Evolutionary conservation across 805 yeast genomes (phyloP).

Genomic region (Candida pseudofarinosa): DNA sequence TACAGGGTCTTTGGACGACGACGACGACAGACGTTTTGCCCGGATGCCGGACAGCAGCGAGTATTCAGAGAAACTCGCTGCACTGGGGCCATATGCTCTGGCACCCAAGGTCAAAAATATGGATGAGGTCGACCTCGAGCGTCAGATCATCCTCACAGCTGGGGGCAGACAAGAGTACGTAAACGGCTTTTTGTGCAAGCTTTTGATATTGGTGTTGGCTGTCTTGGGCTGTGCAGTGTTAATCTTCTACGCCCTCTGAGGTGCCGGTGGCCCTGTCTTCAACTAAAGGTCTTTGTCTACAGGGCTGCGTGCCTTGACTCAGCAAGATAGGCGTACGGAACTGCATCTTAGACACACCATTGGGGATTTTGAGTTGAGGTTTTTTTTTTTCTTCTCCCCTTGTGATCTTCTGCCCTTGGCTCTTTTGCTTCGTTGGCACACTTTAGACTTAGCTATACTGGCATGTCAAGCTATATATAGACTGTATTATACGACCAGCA

Average conservation of each 20-base stretch:
- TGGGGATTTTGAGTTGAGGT: conserved; percentile 1
- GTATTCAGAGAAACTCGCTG: neutral
- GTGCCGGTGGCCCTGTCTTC: too few species aligned
- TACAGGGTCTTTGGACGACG: conserved; percentile 11
- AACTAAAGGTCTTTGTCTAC: too few species aligned
- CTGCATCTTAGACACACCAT: neutral
- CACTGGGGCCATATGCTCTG: neutral
- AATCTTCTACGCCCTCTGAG: conserved; percentile 32
- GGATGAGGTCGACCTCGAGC: conserved; percentile 33
- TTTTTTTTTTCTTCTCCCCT: neutral
- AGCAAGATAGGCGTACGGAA: neutral
- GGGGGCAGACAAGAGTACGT: conserved; percentile 35
- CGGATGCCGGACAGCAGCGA: neutral
- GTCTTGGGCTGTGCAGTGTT: conserved; percentile 32
- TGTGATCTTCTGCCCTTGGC: too few species aligned
- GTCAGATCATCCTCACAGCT: conserved; percentile 33
- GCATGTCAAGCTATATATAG: too few species aligned
- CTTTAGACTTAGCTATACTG: too few species aligned
- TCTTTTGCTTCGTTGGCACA: too few species aligned
- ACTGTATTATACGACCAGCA: too few species aligned
- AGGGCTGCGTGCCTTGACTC: too few species aligned
- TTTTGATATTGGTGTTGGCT: conserved; percentile 22
- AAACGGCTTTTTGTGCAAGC: conserved; percentile 26
- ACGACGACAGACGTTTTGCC: conserved; percentile 2
- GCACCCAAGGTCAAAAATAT: conserved; percentile 21